These are phyloP conservation scores for Pythium phragmitis DNA, from an alignment of 352 stramenopile species.

Conservation along the genomic window DNA sequence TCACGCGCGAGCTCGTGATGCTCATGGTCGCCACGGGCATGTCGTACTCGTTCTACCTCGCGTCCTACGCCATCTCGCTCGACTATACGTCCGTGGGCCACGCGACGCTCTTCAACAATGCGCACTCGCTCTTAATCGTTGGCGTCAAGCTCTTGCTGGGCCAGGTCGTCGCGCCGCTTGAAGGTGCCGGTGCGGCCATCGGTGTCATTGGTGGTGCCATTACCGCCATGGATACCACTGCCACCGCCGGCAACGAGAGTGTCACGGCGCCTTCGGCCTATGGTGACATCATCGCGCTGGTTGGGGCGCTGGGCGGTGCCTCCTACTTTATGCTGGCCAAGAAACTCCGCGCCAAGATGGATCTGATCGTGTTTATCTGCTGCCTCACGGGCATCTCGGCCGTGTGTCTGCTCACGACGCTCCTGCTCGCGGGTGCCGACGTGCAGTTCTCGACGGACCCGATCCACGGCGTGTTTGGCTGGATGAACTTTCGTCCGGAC, in stretches of 20 bases:
- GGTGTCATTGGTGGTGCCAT: conserved; percentile 70
- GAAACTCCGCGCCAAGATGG: conserved; percentile 68
- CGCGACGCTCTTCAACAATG: conserved; percentile 83
- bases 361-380: conserved; percentile 70
- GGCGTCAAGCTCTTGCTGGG: conserved; percentile 64
- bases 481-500: conserved; percentile 53
- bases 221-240: conserved; percentile 60
- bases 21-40: conserved; percentile 47
- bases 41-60: conserved; percentile 74
- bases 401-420: conserved; percentile 54
- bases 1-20: conserved; percentile 37
- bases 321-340: conserved; percentile 82
- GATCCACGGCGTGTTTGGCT: conserved; percentile 81
- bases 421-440: conserved; percentile 56
- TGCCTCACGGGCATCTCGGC: conserved; percentile 56
- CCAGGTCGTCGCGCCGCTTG: conserved; percentile 55
- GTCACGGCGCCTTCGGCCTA: conserved; percentile 48
- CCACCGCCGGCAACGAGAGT: conserved; percentile 26
- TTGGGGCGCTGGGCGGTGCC: conserved; percentile 62
- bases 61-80: conserved; percentile 68
- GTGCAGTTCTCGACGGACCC: conserved; percentile 58
- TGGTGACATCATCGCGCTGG: conserved; percentile 70
- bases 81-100: conserved; percentile 76
- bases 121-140: conserved; percentile 78
- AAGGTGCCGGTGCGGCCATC: conserved; percentile 65